phyloP scores from a whole-genome alignment of 2,329 filamentous ascomycete species.

The Cladophialophora yegresii region DNA sequence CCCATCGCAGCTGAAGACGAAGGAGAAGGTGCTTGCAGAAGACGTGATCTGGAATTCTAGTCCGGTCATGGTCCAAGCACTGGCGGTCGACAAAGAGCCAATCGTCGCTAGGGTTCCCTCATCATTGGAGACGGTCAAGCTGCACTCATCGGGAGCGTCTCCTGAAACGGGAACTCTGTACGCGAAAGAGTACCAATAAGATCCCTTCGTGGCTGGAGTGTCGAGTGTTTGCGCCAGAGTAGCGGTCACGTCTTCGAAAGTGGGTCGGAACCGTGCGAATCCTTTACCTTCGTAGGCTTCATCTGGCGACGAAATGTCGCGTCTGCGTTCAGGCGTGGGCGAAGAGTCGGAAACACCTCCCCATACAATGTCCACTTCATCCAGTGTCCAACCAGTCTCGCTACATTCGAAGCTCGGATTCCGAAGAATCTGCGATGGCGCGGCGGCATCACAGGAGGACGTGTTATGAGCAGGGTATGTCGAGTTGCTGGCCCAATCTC shows the following conservation, averaged over 20 bases:
- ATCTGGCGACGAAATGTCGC: constrained; percentile 15
- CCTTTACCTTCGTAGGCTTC: constrained; percentile 16
- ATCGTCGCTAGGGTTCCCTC: constrained; percentile 12
- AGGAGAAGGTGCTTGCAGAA: constrained; percentile 15
- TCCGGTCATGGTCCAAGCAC: constrained; percentile 15
- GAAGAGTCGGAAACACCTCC: constrained; percentile 1
- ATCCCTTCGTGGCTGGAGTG: constrained; percentile 13
- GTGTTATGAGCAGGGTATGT: constrained; percentile 5
- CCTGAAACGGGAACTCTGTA: constrained; percentile 18
- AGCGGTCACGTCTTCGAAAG: constrained; percentile 10
- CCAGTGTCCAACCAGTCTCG: constrained; percentile 10
- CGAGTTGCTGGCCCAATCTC: background rate
- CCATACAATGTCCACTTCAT: constrained; percentile 21
- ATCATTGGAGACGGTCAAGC: constrained; percentile 16
- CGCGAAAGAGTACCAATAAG: constrained; percentile 20
- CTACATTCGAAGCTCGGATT: constrained; percentile 19
- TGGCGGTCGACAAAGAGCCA: constrained; percentile 10
- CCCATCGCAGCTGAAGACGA: constrained; percentile 16
- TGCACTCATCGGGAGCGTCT: constrained; percentile 11
- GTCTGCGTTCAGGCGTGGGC: background rate
- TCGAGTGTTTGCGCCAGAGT: constrained; percentile 13
- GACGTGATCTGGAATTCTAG: constrained; percentile 15
- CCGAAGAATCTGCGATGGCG: constrained; percentile 15
- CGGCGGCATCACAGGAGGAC: constrained; percentile 9
- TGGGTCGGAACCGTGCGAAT: constrained; percentile 16